Conservation (phyloP, 768 basidiomycete species). For the Russula dissimulans region DNA sequence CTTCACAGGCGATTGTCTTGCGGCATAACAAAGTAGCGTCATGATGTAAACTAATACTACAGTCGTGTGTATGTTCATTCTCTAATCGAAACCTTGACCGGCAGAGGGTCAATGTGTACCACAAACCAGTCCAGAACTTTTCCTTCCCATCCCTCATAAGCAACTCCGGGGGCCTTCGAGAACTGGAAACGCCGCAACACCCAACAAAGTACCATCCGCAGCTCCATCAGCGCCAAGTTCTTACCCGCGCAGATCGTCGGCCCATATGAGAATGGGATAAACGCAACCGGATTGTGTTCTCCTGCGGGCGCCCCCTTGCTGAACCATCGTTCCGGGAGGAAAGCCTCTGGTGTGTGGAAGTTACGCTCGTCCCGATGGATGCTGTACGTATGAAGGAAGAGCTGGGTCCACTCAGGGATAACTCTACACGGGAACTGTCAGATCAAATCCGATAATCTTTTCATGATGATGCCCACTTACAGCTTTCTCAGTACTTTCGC, state of each 20-base stretch:
- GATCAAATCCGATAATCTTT: not conserved
- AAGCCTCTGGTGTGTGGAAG: constrained; percentile 10
- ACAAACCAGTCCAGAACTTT: constrained; percentile 11
- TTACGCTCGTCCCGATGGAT: constrained; percentile 14
- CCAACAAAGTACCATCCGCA: constrained; percentile 32
- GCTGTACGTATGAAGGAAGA: constrained; percentile 15
- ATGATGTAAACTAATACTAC: no score
- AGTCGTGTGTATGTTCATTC: not conserved
- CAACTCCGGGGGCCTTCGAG: not conserved
- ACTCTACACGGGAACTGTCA: not conserved
- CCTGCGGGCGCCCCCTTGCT: constrained; percentile 2
- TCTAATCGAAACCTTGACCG: not conserved
- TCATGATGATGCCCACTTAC: not conserved
- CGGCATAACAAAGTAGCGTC: no score
- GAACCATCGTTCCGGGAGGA: constrained; percentile 16
- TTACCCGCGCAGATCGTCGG: constrained; percentile 37
- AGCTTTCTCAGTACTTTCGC: constrained; percentile 19
- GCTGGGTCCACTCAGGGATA: constrained; percentile 15
- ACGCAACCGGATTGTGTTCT: constrained; percentile 27
- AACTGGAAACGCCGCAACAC: constrained; percentile 31
- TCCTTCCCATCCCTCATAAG: constrained; percentile 8
- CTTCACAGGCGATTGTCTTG: no score
- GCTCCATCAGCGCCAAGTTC: constrained; percentile 34
- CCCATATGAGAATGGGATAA: constrained; percentile 37
- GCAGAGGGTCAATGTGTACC: constrained; percentile 3